Evolutionary conservation across 2,329 filamentous ascomycete genomes (phyloP), one percentile per base, ranked within the genome.

Genomic region (Phyllosticta citrichinensis): DNA sequence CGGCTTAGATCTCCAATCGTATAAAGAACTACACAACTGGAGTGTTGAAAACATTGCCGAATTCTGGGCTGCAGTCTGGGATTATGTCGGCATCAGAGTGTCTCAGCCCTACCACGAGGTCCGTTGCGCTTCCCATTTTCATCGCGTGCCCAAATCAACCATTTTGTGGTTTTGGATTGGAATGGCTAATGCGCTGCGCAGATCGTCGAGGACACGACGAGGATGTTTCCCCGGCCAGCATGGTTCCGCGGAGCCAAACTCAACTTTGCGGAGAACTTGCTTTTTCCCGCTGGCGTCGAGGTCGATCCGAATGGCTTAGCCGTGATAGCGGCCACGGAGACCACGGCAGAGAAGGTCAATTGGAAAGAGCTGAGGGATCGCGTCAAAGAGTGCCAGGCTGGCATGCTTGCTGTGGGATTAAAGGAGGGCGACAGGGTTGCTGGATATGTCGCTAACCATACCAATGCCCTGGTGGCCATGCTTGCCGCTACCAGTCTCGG

Each of bases 251-350:
- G 87, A 10, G 83, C 89, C 14, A 85, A 80, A 62, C 80, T 97
- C 65, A 99, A 97, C 74, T 97, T 97, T 71, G 92, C 93, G 25
- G 90, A 97, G 76, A 99, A 99, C 72, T 80, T 97, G 59, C 84
- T 99, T 3, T 97, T 87, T 72, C 93, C 93, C 3, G 79, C 82
- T 47, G 75, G 74, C 22, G 47, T 57, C 19, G 68, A 76, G 14
- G 74, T 85, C 6, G 76, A 87, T 64, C 82, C 86, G 57, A 74
- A 84, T 54, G 79, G 81, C 4, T 75, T 83, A 6, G 92, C 92
- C 19, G 81, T 96, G 54, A 88, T 97, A 67, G 89, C 88, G 25
- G 87, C 84, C 3, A 96, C 91, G 11, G 93, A 97, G 75, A 84
- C 83, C 2, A 77, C 77, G 14, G 80, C 83, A 57, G 82, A 88